Percentiles rank a stretch among this genome's conserved stretches.
Conservation (phyloP, 2,329 filamentous ascomycete genomes). For the Colletotrichum filicis region DNA sequence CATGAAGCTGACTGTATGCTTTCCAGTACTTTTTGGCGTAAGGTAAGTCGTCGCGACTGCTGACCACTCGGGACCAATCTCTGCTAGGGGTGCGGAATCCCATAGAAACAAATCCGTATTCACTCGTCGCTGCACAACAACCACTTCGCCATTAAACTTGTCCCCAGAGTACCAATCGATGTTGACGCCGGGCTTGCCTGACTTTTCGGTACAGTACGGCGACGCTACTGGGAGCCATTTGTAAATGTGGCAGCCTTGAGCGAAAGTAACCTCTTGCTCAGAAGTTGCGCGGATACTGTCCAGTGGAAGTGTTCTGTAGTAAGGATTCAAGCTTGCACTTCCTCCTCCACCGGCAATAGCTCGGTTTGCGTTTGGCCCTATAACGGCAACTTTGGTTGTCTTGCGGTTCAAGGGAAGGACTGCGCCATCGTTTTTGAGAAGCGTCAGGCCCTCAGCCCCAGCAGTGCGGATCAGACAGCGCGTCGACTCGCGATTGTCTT, state of each 20-base stretch:
- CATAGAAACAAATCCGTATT: constrained; percentile 77
- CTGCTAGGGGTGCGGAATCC: constrained; percentile 72
- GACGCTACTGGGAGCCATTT: constrained; percentile 75
- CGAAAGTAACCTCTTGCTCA: constrained; percentile 67
- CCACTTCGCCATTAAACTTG: constrained; percentile 67
- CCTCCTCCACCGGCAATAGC: constrained; percentile 76
- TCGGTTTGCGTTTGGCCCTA: constrained; percentile 74
- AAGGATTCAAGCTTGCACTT: constrained; percentile 75
- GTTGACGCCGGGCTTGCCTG: constrained; percentile 69
- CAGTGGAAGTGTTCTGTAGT: constrained; percentile 73
- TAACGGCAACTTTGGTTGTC: constrained; percentile 70
- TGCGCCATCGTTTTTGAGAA: constrained; percentile 71
- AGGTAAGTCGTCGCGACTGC: constrained; percentile 70
- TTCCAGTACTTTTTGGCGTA: constrained; percentile 67
- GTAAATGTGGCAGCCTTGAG: constrained; percentile 70
- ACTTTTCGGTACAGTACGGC: constrained; percentile 65
- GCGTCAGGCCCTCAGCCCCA: constrained; percentile 70
- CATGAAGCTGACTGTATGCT: constrained; percentile 75
- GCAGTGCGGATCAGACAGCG: constrained; percentile 69
- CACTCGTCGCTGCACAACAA: constrained; percentile 66
- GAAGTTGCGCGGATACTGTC: constrained; percentile 69
- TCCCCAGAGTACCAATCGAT: constrained; percentile 75
- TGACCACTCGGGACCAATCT: constrained; percentile 72
- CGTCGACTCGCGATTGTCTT: constrained; percentile 67
- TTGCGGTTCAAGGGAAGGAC: constrained; percentile 68